These are phyloP conservation scores for Tagetes erecta DNA, from an alignment of 129 eudicot genomes.

Conservation along the genomic window DNA sequence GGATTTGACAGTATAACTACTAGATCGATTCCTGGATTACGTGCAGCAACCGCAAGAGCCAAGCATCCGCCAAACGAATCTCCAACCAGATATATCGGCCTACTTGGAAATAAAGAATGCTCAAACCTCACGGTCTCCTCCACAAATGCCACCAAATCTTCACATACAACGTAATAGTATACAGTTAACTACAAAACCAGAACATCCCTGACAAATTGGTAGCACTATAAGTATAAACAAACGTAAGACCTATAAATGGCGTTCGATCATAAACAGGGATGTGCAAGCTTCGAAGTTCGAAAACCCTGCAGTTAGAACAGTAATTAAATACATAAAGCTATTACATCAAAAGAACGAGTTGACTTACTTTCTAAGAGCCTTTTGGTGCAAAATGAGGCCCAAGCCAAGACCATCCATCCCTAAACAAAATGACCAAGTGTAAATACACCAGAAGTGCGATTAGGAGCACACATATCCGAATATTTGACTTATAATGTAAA, in stretches of 20 bases:
- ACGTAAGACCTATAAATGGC: constrained; percentile 66
- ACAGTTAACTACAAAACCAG: neutral
- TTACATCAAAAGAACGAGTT: neutral
- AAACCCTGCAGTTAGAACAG: constrained; percentile 57
- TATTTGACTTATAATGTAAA: neutral
- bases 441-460: constrained; percentile 21
- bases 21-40: constrained; percentile 67
- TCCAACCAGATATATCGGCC: constrained; percentile 82
- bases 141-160: constrained; percentile 66
- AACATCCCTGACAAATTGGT: neutral
- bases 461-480: constrained; percentile 8
- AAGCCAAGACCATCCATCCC: constrained; percentile 97
- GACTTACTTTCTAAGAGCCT: constrained; percentile 85
- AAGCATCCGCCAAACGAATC: constrained; percentile 93
- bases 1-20: constrained; percentile 80
- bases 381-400: constrained; percentile 89
- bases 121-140: constrained; percentile 68
- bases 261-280: constrained; percentile 86
- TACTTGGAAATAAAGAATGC: constrained; percentile 70
- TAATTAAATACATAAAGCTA: constrained; percentile 22
- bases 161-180: constrained; percentile 18
- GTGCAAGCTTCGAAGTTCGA: constrained; percentile 86
- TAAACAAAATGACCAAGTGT: constrained; percentile 32
- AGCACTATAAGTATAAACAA: constrained; percentile 14
- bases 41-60: constrained; percentile 92